Evolutionary conservation across 2,329 filamentous ascomycete genomes (phyloP).

Genomic region (Ophiostoma tasmaniense): DNA sequence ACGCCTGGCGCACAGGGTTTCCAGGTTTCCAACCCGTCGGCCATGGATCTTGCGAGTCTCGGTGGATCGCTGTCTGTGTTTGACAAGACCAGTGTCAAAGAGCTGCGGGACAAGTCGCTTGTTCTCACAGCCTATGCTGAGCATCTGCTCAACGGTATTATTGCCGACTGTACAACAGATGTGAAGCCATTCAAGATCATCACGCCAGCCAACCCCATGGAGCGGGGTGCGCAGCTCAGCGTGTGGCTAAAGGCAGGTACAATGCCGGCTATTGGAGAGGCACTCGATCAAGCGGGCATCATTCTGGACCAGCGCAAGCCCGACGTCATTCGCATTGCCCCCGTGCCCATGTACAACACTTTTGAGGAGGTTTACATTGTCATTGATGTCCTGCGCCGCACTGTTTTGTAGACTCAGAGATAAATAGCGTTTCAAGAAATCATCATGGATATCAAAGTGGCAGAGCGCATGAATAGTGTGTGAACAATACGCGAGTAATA

Average conservation of each 20-base stretch:
- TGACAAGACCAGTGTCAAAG: conserved; percentile 58
- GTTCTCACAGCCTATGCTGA: conserved; percentile 71
- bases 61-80: conserved; percentile 67
- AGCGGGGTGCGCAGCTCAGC: conserved; percentile 73
- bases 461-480: not conserved
- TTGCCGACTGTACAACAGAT: conserved; percentile 23
- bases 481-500: not conserved
- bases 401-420: not conserved
- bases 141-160: conserved; percentile 46
- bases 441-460: no score
- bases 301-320: conserved; percentile 79
- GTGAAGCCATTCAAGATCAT: conserved; percentile 48
- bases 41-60: conserved; percentile 68
- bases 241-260: conserved; percentile 55
- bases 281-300: conserved; percentile 59
- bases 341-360: conserved; percentile 74
- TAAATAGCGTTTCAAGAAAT: not conserved
- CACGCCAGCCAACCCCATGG: conserved; percentile 58
- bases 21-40: conserved; percentile 78
- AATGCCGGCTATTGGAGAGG: conserved; percentile 53
- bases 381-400: conserved; percentile 20
- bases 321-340: conserved; percentile 75
- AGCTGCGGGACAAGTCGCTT: conserved; percentile 62
- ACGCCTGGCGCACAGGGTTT: conserved; percentile 71
- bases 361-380: conserved; percentile 55